Percentiles rank a stretch among this genome's conserved stretches.
These are phyloP conservation scores for Neoconidiobolus thromboides DNA, from an alignment of 371 early-diverging fungal species.

Conservation along the genomic window DNA sequence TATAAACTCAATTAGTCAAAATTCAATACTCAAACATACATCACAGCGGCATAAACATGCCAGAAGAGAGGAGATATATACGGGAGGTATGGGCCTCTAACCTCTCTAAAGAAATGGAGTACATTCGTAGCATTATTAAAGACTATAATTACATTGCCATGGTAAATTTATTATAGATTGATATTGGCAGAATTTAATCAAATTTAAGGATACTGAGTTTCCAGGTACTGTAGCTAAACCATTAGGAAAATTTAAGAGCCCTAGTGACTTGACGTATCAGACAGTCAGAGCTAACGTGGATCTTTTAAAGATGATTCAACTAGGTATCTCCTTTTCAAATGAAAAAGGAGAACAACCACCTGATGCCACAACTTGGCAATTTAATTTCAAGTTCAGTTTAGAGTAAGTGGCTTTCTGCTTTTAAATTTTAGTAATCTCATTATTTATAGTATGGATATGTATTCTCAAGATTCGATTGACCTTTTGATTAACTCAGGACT, in stretches of 20 bases:
- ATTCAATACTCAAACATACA: too few species aligned
- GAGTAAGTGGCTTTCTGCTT: constrained; percentile 6
- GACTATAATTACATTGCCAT: constrained; percentile 93
- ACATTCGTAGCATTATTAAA: constrained; percentile 76
- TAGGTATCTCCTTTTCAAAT: constrained; percentile 96
- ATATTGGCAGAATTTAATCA: background rate
- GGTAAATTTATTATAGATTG: constrained; percentile 30
- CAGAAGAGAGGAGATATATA: too few species aligned
- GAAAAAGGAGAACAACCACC: constrained; percentile 80
- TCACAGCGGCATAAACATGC: too few species aligned
- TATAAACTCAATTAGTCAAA: too few species aligned
- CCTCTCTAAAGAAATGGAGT: constrained; percentile 86
- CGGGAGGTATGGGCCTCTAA: constrained; percentile 94
- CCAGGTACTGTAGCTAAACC: constrained; percentile 99
- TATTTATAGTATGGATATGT: constrained; percentile 69
- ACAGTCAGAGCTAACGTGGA: constrained; percentile 97
- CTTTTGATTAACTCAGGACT: constrained; percentile 92
- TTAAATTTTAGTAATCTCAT: too few species aligned
- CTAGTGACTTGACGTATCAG: constrained; percentile 96
- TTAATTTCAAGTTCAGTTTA: constrained; percentile 97
- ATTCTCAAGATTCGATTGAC: constrained; percentile 97
- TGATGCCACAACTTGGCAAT: constrained; percentile 96
- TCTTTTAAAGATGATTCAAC: constrained; percentile 95
- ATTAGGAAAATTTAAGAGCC: constrained; percentile 85
- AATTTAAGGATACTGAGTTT: constrained; percentile 88